phyloP scores from a whole-genome alignment of 164 flowering plant genomes.

The Nymphaea thermarum region DNA sequence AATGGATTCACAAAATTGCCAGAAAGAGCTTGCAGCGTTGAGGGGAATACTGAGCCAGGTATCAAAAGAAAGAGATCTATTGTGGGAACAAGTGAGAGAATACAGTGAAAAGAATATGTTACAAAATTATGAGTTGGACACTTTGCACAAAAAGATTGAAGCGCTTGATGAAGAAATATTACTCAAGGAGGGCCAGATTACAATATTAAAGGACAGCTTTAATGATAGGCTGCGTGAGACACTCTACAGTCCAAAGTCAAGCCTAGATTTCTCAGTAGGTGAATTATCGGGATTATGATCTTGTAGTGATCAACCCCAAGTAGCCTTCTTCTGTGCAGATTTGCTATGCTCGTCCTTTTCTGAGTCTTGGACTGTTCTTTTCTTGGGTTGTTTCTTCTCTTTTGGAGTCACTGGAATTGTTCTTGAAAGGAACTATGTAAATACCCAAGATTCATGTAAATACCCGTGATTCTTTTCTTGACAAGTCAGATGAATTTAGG shows the following conservation, averaged over 20 bases:
- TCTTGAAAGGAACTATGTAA: too few relatives aligned
- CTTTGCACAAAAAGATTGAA: slow-evolving; percentile 65
- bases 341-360: too few relatives aligned
- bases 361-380: too few relatives aligned
- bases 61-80: slow-evolving; percentile 64
- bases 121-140: slow-evolving; percentile 48
- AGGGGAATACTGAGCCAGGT: slow-evolving; percentile 51
- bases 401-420: too few relatives aligned
- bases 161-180: slow-evolving; percentile 74
- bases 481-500: too few relatives aligned
- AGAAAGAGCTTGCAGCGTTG: slow-evolving; percentile 36
- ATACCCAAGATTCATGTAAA: too few relatives aligned
- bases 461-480: too few relatives aligned
- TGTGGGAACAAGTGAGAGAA: slow-evolving; percentile 84
- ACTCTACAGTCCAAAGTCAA: slow-evolving; percentile 36
- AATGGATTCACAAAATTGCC: slow-evolving; percentile 44
- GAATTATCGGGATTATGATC: background rate
- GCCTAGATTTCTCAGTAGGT: background rate
- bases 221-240: slow-evolving; percentile 42
- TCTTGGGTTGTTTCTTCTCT: too few relatives aligned
- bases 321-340: too few relatives aligned
- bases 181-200: slow-evolving; percentile 84
- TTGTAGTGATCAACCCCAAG: background rate
- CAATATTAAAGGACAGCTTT: slow-evolving; percentile 63
- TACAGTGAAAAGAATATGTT: slow-evolving; percentile 75